Evolutionary conservation across 2,329 filamentous ascomycete genomes (phyloP).

Genomic region (Thielaviopsis punctulata): DNA sequence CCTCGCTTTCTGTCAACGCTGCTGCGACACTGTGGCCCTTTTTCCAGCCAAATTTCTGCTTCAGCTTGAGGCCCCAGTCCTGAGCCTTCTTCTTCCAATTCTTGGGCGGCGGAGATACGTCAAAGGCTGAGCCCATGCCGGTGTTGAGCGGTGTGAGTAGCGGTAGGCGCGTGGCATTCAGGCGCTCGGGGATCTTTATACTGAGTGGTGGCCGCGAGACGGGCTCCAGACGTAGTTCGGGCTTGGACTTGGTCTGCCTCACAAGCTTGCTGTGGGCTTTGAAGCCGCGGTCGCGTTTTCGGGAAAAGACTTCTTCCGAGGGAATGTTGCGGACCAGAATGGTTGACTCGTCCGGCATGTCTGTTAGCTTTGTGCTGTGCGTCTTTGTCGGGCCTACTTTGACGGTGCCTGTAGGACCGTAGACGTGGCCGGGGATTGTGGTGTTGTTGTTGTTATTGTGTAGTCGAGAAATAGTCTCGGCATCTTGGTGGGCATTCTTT

Average conservation of each 20-base stretch:
- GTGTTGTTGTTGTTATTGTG: background rate
- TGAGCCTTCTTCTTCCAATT: slow-evolving; percentile 5
- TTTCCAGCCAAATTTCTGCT: background rate
- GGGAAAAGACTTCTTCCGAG: background rate
- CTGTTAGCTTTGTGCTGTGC: background rate
- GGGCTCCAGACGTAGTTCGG: background rate
- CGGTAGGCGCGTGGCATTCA: background rate
- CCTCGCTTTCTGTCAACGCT: background rate
- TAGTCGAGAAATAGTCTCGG: too few species aligned
- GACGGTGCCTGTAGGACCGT: background rate
- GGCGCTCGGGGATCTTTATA: slow-evolving; percentile 2
- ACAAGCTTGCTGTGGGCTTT: background rate
- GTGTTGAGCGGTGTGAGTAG: slow-evolving; percentile 3
- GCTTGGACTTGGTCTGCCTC: background rate
- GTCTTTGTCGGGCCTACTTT: too few species aligned
- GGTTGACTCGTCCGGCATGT: background rate
- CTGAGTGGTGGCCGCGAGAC: background rate
- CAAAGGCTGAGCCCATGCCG: slow-evolving; percentile 6
- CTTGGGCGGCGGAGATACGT: slow-evolving; percentile 7
- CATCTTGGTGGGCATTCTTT: background rate
- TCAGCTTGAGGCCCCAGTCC: slow-evolving; percentile 5
- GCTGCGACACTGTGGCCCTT: background rate
- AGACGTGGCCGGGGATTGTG: background rate
- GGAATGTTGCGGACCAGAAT: slow-evolving; percentile 1
- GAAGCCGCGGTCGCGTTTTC: background rate